Base-by-base conservation (phyloP, 2,329 filamentous ascomycete species). In the Pseudovirgaria hyperparasitica region DNA sequence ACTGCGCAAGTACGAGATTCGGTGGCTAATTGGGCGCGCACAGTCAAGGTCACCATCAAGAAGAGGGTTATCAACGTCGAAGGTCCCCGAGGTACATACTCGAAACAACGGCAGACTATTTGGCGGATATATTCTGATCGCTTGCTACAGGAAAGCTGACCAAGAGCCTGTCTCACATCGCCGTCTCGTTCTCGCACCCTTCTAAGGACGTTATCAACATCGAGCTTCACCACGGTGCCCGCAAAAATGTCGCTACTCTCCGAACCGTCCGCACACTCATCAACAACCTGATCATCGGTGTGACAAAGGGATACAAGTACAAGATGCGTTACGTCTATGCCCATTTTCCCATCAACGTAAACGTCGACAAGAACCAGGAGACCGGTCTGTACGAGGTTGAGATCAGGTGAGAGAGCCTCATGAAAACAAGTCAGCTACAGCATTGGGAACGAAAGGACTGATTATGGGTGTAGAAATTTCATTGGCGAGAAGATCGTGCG, bases 251-350 rank as follows among this genome's bases (percentile, higher is more conserved):
- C 58, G 90, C 90, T 57, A 82, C 87, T 49, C 85, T 98, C 65
- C 85, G 90, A 55, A 98, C 90, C 55, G 90, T 98, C 69, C 84
- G 85, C 58, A 87, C 87, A 45, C 65, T 96, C 66, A 92, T 98
- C 74, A 82, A 92, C 76, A 98, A 98, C 80, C 63, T 98, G 68
- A 82, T 98, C 65, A 77, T 86, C 54, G 90, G 90, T 64, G 90
- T 98, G 47, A 98, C 90, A 62, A 92, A 87, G 73, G 90, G 90
- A 50, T 98, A 80, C 82, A 92, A 92, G 72, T 98, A 98, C 81
- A 98, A 98, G 82, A 96, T 98, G 87, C 84, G 92, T 57, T 98
- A 98, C 72, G 90, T 98, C 66, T 98, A 98, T 65, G 90, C 90
- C 62, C 90, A 98, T 79, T 98, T 98, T 62, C 90, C 90, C 67